Percentiles rank a stretch among this genome's conserved stretches.
Evolutionary conservation across 2,329 filamentous ascomycete species (phyloP).

Genomic region (Penicillium sp.): DNA sequence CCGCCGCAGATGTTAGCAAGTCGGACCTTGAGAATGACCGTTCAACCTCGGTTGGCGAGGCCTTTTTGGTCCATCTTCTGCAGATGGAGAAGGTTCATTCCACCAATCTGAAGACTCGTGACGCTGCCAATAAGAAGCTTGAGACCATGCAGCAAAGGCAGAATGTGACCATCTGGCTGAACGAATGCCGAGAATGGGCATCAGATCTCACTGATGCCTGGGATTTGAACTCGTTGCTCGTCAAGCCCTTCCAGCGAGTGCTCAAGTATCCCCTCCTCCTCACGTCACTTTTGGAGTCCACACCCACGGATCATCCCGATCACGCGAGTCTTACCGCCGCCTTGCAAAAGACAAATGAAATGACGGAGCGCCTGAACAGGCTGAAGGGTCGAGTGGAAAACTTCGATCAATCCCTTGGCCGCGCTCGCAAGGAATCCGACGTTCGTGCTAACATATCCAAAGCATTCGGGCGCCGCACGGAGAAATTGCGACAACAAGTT

Average conservation of each 20-base stretch:
- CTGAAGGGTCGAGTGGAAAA: slow-evolving; percentile 69
- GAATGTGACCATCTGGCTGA: slow-evolving; percentile 77
- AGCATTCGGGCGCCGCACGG: slow-evolving; percentile 84
- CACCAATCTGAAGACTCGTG: slow-evolving; percentile 67
- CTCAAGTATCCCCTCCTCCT: slow-evolving; percentile 92
- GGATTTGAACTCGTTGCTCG: slow-evolving; percentile 93
- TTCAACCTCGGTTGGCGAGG: slow-evolving; percentile 62
- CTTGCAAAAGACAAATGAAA: slow-evolving; percentile 86
- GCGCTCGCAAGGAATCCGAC: slow-evolving; percentile 87
- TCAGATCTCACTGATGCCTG: slow-evolving; percentile 91
- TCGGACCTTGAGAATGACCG: slow-evolving; percentile 61
- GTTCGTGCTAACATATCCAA: slow-evolving; percentile 83
- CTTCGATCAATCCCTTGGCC: slow-evolving; percentile 83
- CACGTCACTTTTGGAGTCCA: slow-evolving; percentile 76
- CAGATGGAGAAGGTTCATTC: slow-evolving; percentile 69
- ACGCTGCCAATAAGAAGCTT: slow-evolving; percentile 66
- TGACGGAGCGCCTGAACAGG: slow-evolving; percentile 70
- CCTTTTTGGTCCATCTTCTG: slow-evolving; percentile 59
- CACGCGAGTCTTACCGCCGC: slow-evolving; percentile 71
- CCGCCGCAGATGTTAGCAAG: slow-evolving; percentile 32
- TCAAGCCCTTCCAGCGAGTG: slow-evolving; percentile 94
- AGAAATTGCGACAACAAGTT: slow-evolving; percentile 77
- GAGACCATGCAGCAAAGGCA: slow-evolving; percentile 56
- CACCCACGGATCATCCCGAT: slow-evolving; percentile 83
- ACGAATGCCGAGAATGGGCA: slow-evolving; percentile 89